Evolutionary conservation across 176 grass and related monocot genomes (phyloP).

Genomic region (Paspalum vaginatum): DNA sequence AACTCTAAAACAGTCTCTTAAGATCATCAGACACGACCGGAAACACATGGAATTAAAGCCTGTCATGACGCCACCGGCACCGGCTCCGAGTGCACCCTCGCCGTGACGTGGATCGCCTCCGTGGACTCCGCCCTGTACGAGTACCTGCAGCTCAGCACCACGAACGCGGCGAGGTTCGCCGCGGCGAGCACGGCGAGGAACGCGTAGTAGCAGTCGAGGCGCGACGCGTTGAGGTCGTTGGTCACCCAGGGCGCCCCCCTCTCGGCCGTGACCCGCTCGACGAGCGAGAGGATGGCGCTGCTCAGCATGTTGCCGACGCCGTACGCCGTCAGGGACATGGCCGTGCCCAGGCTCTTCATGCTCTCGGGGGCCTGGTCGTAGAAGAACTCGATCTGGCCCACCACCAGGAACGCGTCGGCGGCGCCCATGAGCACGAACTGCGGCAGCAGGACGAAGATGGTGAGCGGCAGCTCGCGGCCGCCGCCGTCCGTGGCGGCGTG

Average conservation of each 20-base stretch:
- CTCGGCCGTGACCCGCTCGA: constrained; percentile 43
- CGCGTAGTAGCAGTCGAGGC: constrained; percentile 77
- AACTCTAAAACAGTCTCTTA: neutral
- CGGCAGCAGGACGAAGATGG: constrained; percentile 73
- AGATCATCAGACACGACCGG: neutral
- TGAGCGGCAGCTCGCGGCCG: constrained; percentile 42
- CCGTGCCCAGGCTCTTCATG: constrained; percentile 89
- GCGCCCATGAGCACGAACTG: constrained; percentile 87
- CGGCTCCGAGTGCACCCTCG: constrained; percentile 22
- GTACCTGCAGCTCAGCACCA: constrained; percentile 48
- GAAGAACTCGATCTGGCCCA: constrained; percentile 75
- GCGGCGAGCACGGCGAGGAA: constrained; percentile 53
- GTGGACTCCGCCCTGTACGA: constrained; percentile 46
- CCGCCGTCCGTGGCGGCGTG: constrained; percentile 37
- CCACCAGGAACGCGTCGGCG: constrained; percentile 65
- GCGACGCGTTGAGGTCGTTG: constrained; percentile 77
- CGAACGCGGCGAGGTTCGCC: constrained; percentile 57
- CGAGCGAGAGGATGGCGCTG: constrained; percentile 58
- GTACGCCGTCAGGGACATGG: constrained; percentile 61
- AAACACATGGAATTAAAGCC: neutral
- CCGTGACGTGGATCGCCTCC: constrained; percentile 24
- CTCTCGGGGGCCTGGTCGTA: constrained; percentile 91
- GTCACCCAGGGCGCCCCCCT: constrained; percentile 56
- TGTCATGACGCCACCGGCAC: constrained; percentile 14
- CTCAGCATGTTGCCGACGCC: constrained; percentile 76